Evolutionary conservation across 2,329 filamentous ascomycete genomes (phyloP).

Genomic region (Arachnomyces sp.): DNA sequence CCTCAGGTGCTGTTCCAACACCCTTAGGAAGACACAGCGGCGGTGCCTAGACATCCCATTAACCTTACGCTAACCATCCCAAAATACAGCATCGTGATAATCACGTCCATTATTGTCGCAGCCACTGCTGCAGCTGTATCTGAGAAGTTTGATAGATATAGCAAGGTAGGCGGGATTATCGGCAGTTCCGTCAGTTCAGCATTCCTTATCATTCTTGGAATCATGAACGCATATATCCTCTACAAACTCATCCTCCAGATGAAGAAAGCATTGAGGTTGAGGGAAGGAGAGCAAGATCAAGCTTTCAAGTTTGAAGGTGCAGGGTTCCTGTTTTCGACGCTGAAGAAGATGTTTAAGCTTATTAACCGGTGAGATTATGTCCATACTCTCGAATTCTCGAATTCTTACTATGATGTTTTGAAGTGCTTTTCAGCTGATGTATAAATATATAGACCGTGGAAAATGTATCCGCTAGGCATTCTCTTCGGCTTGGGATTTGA

Average conservation of each 20-base stretch:
- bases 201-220: slow-evolving; percentile 73
- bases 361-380: slow-evolving; percentile 42
- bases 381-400: too few species aligned
- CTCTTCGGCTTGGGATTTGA: slow-evolving; percentile 92
- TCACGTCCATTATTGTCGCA: slow-evolving; percentile 86
- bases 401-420: background rate
- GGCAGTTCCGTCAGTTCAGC: slow-evolving; percentile 79
- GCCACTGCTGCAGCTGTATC: slow-evolving; percentile 80
- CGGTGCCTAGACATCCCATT: background rate
- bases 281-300: slow-evolving; percentile 39
- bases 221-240: slow-evolving; percentile 80
- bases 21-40: background rate
- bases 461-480: slow-evolving; percentile 88
- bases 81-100: slow-evolving; percentile 59
- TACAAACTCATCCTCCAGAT: slow-evolving; percentile 67
- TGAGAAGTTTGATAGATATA: slow-evolving; percentile 71
- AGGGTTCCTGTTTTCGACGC: slow-evolving; percentile 64
- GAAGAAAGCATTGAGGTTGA: slow-evolving; percentile 48
- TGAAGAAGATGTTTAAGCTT: slow-evolving; percentile 69
- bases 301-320: slow-evolving; percentile 66
- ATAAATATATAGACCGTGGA: slow-evolving; percentile 54
- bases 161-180: slow-evolving; percentile 75
- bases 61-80: slow-evolving; percentile 5
- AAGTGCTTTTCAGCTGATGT: background rate
- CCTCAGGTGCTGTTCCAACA: background rate